Evolutionary conservation across 2,329 filamentous ascomycete genomes (phyloP).

Genomic region (Fusarium sambucinum): DNA sequence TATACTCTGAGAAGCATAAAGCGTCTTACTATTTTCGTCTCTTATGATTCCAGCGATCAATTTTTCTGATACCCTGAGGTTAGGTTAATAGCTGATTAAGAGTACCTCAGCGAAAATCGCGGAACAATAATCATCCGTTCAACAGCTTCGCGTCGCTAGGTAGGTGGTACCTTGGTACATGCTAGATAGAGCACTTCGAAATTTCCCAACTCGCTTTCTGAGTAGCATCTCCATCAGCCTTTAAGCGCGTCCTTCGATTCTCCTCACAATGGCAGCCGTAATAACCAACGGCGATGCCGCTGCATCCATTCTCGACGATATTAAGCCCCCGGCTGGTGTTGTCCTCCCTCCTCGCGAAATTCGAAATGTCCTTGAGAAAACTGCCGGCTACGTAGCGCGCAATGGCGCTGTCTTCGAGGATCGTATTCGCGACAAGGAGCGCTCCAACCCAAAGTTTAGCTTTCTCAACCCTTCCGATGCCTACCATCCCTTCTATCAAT

Average conservation of each 20-base stretch:
- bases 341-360: conserved; percentile 92
- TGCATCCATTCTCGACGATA: conserved; percentile 67
- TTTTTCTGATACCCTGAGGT: no score
- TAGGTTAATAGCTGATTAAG: no score
- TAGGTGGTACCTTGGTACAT: neutral
- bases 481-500: conserved; percentile 89
- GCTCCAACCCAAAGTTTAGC: conserved; percentile 87
- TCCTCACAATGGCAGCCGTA: conserved; percentile 50
- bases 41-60: no score
- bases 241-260: conserved; percentile 14
- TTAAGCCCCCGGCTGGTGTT: conserved; percentile 84
- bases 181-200: conserved; percentile 37
- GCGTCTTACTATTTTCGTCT: no score
- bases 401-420: conserved; percentile 80
- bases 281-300: conserved; percentile 66
- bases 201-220: conserved; percentile 41
- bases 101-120: neutral
- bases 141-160: conserved; percentile 35
- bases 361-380: conserved; percentile 88
- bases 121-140: conserved; percentile 37
- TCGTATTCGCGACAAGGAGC: conserved; percentile 86
- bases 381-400: conserved; percentile 87
- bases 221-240: conserved; percentile 24
- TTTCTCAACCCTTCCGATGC: conserved; percentile 85
- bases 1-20: no score